These are phyloP conservation scores for Byssochlamys sp. DNA, from an alignment of 2,329 filamentous ascomycete species.

Conservation along the genomic window DNA sequence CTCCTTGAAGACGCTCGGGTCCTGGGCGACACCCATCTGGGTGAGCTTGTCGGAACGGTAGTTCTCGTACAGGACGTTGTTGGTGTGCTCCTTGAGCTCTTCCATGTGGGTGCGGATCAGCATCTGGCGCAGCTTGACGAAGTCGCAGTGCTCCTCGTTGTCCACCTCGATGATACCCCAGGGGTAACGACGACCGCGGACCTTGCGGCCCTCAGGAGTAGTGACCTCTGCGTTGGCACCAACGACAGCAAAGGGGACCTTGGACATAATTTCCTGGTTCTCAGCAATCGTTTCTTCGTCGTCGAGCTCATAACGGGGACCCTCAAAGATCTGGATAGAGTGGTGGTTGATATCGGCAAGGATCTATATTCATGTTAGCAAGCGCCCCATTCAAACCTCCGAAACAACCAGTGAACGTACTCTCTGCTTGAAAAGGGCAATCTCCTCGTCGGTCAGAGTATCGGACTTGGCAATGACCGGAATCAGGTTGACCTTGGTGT, in stretches of 20 bases:
- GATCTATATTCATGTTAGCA: slow-evolving; percentile 51
- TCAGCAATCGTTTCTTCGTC: slow-evolving; percentile 99
- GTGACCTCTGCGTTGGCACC: slow-evolving; percentile 92
- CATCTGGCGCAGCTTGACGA: slow-evolving; percentile 99
- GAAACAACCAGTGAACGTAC: slow-evolving; percentile 47
- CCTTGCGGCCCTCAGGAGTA: slow-evolving; percentile 83
- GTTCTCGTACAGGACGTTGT: slow-evolving; percentile 98
- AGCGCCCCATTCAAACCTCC: no score
- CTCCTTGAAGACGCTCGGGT: slow-evolving; percentile 99
- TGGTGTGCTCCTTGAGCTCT: slow-evolving; percentile 99
- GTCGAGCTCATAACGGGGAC: slow-evolving; percentile 93
- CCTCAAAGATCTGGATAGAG: slow-evolving; percentile 97
- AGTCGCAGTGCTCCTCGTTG: slow-evolving; percentile 99
- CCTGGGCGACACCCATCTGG: slow-evolving; percentile 94
- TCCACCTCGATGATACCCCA: slow-evolving; percentile 99
- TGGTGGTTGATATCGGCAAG: slow-evolving; percentile 93
- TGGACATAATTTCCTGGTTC: slow-evolving; percentile 99
- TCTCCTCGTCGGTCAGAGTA: slow-evolving; percentile 94
- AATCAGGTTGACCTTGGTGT: slow-evolving; percentile 99
- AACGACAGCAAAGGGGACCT: slow-evolving; percentile 96
- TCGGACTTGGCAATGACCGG: slow-evolving; percentile 98
- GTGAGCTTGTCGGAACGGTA: slow-evolving; percentile 99
- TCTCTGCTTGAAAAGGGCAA: slow-evolving; percentile 85
- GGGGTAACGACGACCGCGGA: slow-evolving; percentile 89
- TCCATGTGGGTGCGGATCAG: slow-evolving; percentile 99